phyloP scores from a whole-genome alignment of 768 basidiomycete species.

The Myochromella boudieri region DNA sequence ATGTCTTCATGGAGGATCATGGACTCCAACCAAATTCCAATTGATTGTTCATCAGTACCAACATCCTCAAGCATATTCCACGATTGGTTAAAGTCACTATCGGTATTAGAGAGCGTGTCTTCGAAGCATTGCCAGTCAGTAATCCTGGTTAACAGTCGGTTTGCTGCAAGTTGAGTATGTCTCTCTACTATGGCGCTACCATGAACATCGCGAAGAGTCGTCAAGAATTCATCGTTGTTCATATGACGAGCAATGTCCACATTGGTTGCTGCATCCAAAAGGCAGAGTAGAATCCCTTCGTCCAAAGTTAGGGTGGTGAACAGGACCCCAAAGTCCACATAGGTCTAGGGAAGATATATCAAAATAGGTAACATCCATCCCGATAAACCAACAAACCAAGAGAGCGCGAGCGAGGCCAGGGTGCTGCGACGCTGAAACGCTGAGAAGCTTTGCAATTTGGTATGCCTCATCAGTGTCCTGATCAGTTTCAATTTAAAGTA shows the following conservation, averaged over 20 bases:
- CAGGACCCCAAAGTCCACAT: slow-evolving; percentile 51
- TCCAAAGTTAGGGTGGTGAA: slow-evolving; percentile 57
- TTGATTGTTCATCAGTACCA: slow-evolving; percentile 60
- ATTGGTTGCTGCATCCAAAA: slow-evolving; percentile 68
- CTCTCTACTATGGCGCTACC: slow-evolving; percentile 36
- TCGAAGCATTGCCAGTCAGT: slow-evolving; percentile 61
- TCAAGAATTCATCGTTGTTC: slow-evolving; percentile 40
- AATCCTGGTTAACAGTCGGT: slow-evolving; percentile 49
- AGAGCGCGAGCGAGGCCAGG: slow-evolving; percentile 52
- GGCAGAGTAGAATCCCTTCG: slow-evolving; percentile 50
- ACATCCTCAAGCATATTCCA: slow-evolving; percentile 58
- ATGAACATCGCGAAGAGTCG: slow-evolving; percentile 37
- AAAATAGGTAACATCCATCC: background rate
- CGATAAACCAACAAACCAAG: slow-evolving; percentile 30
- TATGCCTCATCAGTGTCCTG: slow-evolving; percentile 59
- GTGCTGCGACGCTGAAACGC: slow-evolving; percentile 65
- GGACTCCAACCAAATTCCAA: slow-evolving; percentile 73
- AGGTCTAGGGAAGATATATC: slow-evolving; percentile 40
- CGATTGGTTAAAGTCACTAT: slow-evolving; percentile 50
- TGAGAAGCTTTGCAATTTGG: slow-evolving; percentile 60
- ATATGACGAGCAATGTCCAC: slow-evolving; percentile 60
- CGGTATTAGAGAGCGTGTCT: slow-evolving; percentile 55
- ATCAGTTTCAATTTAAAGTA: slow-evolving; percentile 1
- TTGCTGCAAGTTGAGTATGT: slow-evolving; percentile 43
- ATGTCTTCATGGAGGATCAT: slow-evolving; percentile 63